Percentiles rank a stretch among this genome's conserved stretches.
Evolutionary conservation across 352 stramenopile genomes (phyloP).

Genomic region (Blastocystis sp.): DNA sequence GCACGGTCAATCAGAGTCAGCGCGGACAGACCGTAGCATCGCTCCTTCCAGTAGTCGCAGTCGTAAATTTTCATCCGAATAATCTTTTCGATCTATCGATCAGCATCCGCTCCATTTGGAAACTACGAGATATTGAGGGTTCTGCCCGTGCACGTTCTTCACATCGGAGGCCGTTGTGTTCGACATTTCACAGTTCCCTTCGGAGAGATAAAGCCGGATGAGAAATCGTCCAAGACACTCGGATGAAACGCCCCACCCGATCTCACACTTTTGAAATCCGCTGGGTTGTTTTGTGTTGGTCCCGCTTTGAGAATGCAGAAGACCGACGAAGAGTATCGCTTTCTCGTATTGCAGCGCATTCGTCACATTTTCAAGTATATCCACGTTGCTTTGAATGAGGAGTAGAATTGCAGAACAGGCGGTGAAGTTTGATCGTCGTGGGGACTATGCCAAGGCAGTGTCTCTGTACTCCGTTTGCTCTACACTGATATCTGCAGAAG

Average conservation of each 20-base stretch:
- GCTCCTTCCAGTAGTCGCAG: slow-evolving; percentile 70
- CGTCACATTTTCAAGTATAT: slow-evolving; percentile 34
- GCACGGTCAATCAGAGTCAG: slow-evolving; percentile 92
- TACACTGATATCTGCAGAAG: slow-evolving; percentile 34
- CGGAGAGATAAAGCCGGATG: too few species aligned
- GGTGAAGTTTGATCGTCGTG: slow-evolving; percentile 17
- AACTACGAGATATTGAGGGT: slow-evolving; percentile 58
- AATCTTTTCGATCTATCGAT: slow-evolving; percentile 68
- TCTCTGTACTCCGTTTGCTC: slow-evolving; percentile 45
- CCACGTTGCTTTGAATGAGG: background rate
- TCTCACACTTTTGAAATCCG: too few species aligned
- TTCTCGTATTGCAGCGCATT: slow-evolving; percentile 34
- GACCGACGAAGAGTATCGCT: slow-evolving; percentile 44
- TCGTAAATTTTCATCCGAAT: slow-evolving; percentile 66
- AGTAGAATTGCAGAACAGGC: slow-evolving; percentile 43
- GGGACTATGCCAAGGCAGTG: slow-evolving; percentile 23
- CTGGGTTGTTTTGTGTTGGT: background rate
- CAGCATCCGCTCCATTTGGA: background rate
- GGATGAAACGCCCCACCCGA: too few species aligned
- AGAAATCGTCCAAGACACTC: too few species aligned
- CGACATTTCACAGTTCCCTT: slow-evolving; percentile 18
- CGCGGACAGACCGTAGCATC: slow-evolving; percentile 93
- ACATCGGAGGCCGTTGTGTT: slow-evolving; percentile 46
- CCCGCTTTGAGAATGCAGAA: background rate
- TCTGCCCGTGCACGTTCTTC: slow-evolving; percentile 51